These are phyloP conservation scores for Cicer judaicum DNA, from an alignment of 306 rosid species.

Conservation along the genomic window DNA sequence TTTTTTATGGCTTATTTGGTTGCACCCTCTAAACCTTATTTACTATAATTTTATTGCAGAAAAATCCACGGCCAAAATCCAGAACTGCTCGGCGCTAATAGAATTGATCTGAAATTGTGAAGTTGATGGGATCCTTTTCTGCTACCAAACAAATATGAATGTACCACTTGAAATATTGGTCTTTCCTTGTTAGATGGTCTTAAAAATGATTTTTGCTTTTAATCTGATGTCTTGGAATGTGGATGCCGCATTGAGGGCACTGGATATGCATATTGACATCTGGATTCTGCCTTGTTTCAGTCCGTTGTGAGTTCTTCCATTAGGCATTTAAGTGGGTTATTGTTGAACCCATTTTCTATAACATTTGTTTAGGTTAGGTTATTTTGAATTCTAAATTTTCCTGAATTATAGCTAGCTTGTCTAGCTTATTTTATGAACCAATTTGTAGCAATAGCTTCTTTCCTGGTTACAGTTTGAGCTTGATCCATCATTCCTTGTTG, in stretches of 20 bases:
- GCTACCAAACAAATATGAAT: slow-evolving; percentile 21
- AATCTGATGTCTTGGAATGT: slow-evolving; percentile 39
- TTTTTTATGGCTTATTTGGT: slow-evolving; percentile 20
- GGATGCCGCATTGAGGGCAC: slow-evolving; percentile 30
- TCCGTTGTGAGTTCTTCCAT: slow-evolving; percentile 34
- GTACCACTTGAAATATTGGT: slow-evolving; percentile 33
- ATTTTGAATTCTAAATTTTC: slow-evolving; percentile 36
- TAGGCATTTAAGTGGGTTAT: slow-evolving; percentile 38
- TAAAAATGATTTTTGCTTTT: slow-evolving; percentile 40
- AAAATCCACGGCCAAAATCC: slow-evolving; percentile 70
- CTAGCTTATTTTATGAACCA: slow-evolving; percentile 22
- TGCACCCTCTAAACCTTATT: slow-evolving; percentile 37
- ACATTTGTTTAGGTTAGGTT: slow-evolving; percentile 47
- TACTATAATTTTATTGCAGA: slow-evolving; percentile 59
- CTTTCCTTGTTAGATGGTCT: slow-evolving; percentile 38
- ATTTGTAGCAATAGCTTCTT: slow-evolving; percentile 14
- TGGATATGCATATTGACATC: slow-evolving; percentile 28
- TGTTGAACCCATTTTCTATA: slow-evolving; percentile 43
- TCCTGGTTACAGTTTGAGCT: slow-evolving; percentile 29
- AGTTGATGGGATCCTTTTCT: slow-evolving; percentile 38
- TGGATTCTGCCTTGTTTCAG: slow-evolving; percentile 33
- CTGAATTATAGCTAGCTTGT: slow-evolving; percentile 31
- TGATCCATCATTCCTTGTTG: slow-evolving; percentile 35
- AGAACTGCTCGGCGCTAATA: slow-evolving; percentile 74
- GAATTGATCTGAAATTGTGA: slow-evolving; percentile 33